Evolutionary conservation across 2,329 filamentous ascomycete species (phyloP).

Genomic region (Incumbomyces delicatus): DNA sequence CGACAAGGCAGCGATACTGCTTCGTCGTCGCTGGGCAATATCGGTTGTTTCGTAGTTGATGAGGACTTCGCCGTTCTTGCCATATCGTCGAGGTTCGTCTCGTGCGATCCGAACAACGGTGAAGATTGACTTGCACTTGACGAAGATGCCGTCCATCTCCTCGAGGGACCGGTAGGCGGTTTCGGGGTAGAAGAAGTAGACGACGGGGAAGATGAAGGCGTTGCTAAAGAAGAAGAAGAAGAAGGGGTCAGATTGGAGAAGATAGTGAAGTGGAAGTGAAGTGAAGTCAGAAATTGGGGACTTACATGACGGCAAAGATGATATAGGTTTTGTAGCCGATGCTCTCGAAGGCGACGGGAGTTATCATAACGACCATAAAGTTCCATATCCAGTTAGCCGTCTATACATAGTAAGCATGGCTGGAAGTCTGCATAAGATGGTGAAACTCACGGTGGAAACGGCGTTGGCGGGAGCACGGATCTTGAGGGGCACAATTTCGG

Average conservation of each 20-base stretch:
- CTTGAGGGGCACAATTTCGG: slow-evolving; percentile 38
- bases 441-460: slow-evolving; percentile 36
- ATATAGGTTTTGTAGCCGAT: slow-evolving; percentile 72
- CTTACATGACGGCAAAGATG: slow-evolving; percentile 58
- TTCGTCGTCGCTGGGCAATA: slow-evolving; percentile 28
- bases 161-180: slow-evolving; percentile 53
- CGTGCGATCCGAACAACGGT: slow-evolving; percentile 41
- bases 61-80: slow-evolving; percentile 48
- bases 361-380: slow-evolving; percentile 67
- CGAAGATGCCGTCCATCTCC: slow-evolving; percentile 61
- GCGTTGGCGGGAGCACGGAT: slow-evolving; percentile 56
- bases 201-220: slow-evolving; percentile 45
- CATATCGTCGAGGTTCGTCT: slow-evolving; percentile 46
- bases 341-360: slow-evolving; percentile 62
- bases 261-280: slow-evolving; percentile 39
- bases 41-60: slow-evolving; percentile 41
- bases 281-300: too few relatives aligned
- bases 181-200: slow-evolving; percentile 54
- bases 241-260: slow-evolving; percentile 4
- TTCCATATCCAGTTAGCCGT: slow-evolving; percentile 71
- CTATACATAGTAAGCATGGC: too few relatives aligned
- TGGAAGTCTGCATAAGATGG: too few relatives aligned
- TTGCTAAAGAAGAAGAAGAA: slow-evolving; percentile 28
- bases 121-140: slow-evolving; percentile 42
- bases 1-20: slow-evolving; percentile 7